These are phyloP conservation scores for Salix brachista DNA, from an alignment of 345 rosid species.

Conservation along the genomic window DNA sequence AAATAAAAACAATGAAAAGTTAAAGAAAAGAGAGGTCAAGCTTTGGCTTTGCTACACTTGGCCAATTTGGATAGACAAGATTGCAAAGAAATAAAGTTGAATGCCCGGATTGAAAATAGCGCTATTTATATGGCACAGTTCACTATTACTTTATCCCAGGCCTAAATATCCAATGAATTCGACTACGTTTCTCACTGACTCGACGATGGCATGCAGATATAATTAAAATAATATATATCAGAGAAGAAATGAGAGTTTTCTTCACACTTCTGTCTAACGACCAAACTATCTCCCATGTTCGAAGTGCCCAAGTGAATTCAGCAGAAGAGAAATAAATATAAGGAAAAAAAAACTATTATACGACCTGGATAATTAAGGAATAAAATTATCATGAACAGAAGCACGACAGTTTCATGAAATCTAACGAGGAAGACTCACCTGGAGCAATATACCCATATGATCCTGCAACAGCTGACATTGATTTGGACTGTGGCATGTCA, in stretches of 20 bases:
- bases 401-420: background rate
- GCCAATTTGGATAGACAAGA: too few relatives aligned
- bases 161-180: background rate
- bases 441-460: constrained; percentile 92
- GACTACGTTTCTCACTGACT: too few relatives aligned
- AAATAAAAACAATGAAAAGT: too few relatives aligned
- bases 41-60: too few relatives aligned
- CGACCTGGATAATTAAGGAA: background rate
- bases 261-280: background rate
- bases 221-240: too few relatives aligned
- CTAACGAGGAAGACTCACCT: constrained; percentile 35
- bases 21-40: too few relatives aligned
- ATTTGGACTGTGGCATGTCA: constrained; percentile 66
- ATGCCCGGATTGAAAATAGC: too few relatives aligned
- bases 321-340: background rate
- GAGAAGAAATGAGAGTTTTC: background rate
- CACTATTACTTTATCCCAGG: too few relatives aligned
- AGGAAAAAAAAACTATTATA: background rate
- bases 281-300: background rate
- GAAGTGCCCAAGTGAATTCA: background rate
- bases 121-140: too few relatives aligned
- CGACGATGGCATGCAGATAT: background rate
- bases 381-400: background rate
- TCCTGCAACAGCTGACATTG: constrained; percentile 86
- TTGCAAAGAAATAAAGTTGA: too few relatives aligned